A percentile compares a stretch with the other conserved stretches of the same genome.
phyloP scores from a whole-genome alignment of 225 moss, liverwort and hornwort species.

The Asterella californica region DNA sequence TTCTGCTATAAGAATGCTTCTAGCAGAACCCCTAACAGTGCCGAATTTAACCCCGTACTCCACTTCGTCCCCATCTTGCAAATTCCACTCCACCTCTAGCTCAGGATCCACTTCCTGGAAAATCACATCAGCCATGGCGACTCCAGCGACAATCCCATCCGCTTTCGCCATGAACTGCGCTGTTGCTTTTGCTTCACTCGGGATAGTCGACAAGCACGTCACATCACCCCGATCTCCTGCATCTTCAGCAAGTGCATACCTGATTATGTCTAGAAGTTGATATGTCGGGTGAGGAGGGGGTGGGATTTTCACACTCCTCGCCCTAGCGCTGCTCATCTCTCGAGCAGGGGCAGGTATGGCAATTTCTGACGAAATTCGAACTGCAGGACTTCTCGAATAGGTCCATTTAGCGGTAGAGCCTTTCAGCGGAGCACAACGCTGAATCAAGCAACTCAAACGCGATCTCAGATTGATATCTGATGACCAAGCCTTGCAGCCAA shows the following conservation, averaged over 20 bases:
- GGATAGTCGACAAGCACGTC: slow-evolving; percentile 83
- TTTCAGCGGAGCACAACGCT: not conserved
- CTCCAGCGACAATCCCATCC: slow-evolving; percentile 89
- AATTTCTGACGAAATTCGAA: not conserved
- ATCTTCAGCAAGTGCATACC: slow-evolving; percentile 76
- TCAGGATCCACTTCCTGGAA: slow-evolving; percentile 73
- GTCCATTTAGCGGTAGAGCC: not conserved
- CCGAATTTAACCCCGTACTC: slow-evolving; percentile 74
- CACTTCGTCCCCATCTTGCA: slow-evolving; percentile 71
- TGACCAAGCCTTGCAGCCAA: not conserved
- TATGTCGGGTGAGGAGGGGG: slow-evolving; percentile 86
- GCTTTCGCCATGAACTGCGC: slow-evolving; percentile 95
- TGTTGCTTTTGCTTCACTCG: slow-evolving; percentile 58
- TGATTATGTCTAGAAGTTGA: slow-evolving; percentile 69
- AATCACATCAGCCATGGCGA: slow-evolving; percentile 75
- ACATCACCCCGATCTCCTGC: slow-evolving; percentile 89
- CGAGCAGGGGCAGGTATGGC: not conserved
- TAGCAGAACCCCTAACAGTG: slow-evolving; percentile 65
- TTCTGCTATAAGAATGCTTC: slow-evolving; percentile 84
- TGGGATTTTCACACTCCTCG: slow-evolving; percentile 31
- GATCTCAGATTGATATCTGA: not conserved
- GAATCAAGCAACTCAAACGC: not conserved
- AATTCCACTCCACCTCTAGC: slow-evolving; percentile 77
- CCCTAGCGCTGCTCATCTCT: not conserved
- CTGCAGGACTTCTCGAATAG: not conserved